A percentile compares a stretch with the other conserved stretches of the same genome.
phyloP scores from a whole-genome alignment of 1,139 yeast genomes.

The Lodderomyces orthopsilosis region DNA sequence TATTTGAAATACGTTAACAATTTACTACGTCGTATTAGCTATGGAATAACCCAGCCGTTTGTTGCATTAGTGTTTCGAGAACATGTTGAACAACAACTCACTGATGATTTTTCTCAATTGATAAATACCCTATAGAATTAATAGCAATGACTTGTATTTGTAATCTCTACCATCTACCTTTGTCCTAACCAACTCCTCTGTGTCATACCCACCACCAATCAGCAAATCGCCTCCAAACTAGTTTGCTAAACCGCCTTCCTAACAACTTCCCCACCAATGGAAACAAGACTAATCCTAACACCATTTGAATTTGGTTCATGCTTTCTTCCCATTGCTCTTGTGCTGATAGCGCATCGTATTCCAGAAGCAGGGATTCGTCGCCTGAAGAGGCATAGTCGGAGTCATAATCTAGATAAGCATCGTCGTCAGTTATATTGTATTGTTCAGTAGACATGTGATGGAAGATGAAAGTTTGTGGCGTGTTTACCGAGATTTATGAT shows the following conservation, averaged over 20 bases:
- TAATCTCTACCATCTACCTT: no score
- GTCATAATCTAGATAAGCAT: conserved; percentile 8
- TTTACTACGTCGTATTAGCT: conserved; percentile 28
- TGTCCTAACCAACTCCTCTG: background rate
- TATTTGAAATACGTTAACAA: conserved; percentile 30
- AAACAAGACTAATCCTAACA: conserved; percentile 56
- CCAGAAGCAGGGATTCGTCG: conserved; percentile 13
- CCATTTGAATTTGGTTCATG: conserved; percentile 54
- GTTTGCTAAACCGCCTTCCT: conserved; percentile 61
- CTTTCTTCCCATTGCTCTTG: conserved; percentile 85
- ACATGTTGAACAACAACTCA: conserved; percentile 30
- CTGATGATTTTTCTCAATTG: conserved; percentile 30
- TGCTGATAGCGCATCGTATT: conserved; percentile 33
- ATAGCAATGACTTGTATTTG: background rate
- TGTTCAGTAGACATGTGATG: conserved; percentile 1
- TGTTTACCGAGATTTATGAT: background rate
- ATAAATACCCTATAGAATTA: conserved; percentile 22
- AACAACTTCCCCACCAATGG: conserved; percentile 71
- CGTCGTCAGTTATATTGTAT: conserved; percentile 6
- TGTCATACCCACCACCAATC: conserved; percentile 24
- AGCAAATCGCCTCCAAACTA: conserved; percentile 34
- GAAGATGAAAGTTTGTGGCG: background rate
- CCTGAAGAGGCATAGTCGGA: conserved; percentile 12
- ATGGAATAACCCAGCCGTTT: conserved; percentile 43
- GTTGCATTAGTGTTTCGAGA: conserved; percentile 28